These are phyloP conservation scores for Plasmodium reichenowi DNA, from an alignment of 169 alveolate genomes.

Conservation along the genomic window DNA sequence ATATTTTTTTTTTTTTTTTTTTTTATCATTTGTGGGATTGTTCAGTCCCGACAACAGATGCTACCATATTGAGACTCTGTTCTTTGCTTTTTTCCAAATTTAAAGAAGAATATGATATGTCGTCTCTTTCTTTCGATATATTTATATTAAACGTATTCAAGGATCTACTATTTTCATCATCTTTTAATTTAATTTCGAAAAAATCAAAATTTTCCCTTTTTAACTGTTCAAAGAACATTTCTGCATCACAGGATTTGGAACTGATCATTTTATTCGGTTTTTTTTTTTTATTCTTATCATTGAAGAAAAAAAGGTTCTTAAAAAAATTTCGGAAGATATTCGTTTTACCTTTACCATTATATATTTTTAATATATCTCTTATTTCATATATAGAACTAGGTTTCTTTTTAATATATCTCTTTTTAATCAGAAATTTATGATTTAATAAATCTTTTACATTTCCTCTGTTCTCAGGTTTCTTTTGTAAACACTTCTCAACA, in stretches of 20 bases:
- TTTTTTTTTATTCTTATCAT: conserved; percentile 29
- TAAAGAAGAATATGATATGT: not conserved
- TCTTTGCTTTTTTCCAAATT: not conserved
- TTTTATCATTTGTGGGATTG: too few relatives aligned
- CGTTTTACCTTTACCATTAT: conserved; percentile 37
- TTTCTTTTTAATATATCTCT: conserved; percentile 25
- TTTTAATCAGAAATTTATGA: conserved; percentile 55
- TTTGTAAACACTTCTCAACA: conserved; percentile 50
- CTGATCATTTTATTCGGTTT: conserved; percentile 3
- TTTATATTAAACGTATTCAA: conserved; percentile 9
- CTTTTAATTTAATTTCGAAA: conserved; percentile 34
- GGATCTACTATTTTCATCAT: conserved; percentile 40
- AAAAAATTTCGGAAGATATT: conserved; percentile 43
- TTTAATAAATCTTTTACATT: conserved; percentile 14
- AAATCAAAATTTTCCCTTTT: conserved; percentile 34
- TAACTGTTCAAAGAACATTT: conserved; percentile 43
- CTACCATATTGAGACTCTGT: not conserved
- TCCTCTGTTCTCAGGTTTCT: conserved; percentile 46
- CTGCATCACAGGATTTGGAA: conserved; percentile 54
- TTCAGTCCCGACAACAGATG: too few relatives aligned
- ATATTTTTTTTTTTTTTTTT: too few relatives aligned
- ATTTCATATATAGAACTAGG: conserved; percentile 58
- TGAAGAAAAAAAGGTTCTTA: conserved; percentile 39
- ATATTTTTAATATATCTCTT: conserved; percentile 31
- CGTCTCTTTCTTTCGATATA: not conserved